Percentiles rank a stretch among this genome's conserved stretches.
phyloP scores from a whole-genome alignment of 345 rosid genomes.

The Psidium guajava region DNA sequence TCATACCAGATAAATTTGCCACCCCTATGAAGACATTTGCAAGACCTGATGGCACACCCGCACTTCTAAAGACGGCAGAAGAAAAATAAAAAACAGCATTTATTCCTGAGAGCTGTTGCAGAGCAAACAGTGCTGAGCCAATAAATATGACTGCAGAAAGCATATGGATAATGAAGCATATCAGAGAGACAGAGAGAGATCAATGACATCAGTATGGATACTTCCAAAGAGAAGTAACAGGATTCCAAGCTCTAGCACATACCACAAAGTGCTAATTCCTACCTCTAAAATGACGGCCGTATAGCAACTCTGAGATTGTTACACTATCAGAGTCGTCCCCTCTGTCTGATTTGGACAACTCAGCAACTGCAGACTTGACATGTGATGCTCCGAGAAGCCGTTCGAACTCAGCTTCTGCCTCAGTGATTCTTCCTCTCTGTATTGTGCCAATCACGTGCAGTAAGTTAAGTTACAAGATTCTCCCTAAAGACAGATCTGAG shows the following conservation, averaged over 20 bases:
- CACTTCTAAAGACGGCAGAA: conserved; percentile 91
- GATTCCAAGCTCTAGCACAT: background rate
- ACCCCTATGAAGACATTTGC: conserved; percentile 75
- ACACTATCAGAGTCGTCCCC: conserved; percentile 60
- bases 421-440: conserved; percentile 75
- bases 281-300: conserved; percentile 87
- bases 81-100: conserved; percentile 98
- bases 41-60: conserved; percentile 72
- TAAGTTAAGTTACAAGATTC: background rate
- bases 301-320: conserved; percentile 54
- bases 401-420: conserved; percentile 83
- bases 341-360: conserved; percentile 64
- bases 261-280: conserved; percentile 8
- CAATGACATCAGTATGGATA: background rate
- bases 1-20: conserved; percentile 64
- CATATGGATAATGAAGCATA: conserved; percentile 61
- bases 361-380: conserved; percentile 69
- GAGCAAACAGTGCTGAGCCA: conserved; percentile 99
- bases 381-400: conserved; percentile 75
- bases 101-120: conserved; percentile 99
- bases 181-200: conserved; percentile 5
- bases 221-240: background rate
- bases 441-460: conserved; percentile 7
- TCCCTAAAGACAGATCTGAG: background rate
- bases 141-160: conserved; percentile 99